Conservation (phyloP, 805 yeast species). For the Diddensiella santjacobensis region DNA sequence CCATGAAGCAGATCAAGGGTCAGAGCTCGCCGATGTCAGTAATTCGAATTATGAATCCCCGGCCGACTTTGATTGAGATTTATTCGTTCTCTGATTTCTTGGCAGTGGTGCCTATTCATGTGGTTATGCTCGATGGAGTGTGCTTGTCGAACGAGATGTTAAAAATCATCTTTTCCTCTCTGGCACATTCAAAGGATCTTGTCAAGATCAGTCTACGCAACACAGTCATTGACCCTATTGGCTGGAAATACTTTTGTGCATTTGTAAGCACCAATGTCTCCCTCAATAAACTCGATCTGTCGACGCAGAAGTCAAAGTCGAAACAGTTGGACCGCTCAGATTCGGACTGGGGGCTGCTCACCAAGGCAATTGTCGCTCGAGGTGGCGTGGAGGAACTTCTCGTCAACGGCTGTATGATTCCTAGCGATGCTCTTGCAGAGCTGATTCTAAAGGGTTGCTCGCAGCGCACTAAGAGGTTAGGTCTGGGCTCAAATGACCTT, state of each 20-base stretch:
- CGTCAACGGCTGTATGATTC: constrained; percentile 69
- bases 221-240: constrained; percentile 63
- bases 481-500: constrained; percentile 73
- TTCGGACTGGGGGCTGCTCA: constrained; percentile 79
- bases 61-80: constrained; percentile 84
- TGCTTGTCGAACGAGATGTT: constrained; percentile 72
- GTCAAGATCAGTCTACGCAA: constrained; percentile 75
- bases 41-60: constrained; percentile 75
- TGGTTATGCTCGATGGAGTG: constrained; percentile 76
- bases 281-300: constrained; percentile 27
- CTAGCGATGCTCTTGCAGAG: constrained; percentile 43
- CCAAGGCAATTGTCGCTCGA: constrained; percentile 62
- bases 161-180: constrained; percentile 63
- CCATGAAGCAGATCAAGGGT: constrained; percentile 73
- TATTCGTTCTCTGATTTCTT: constrained; percentile 85
- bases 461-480: constrained; percentile 56
- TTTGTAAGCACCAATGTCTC: constrained; percentile 20
- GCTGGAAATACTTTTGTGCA: constrained; percentile 72
- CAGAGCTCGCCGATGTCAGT: constrained; percentile 70
- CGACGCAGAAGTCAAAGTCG: constrained; percentile 23
- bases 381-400: constrained; percentile 78
- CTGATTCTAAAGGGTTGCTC: constrained; percentile 59
- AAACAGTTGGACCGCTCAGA: constrained; percentile 52
- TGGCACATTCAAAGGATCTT: constrained; percentile 60
- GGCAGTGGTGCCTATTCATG: constrained; percentile 76